A percentile compares a stretch with the other conserved stretches of the same genome.
Conservation (phyloP, 371 early-diverging fungal species). For the Phascolomyces articulosus region DNA sequence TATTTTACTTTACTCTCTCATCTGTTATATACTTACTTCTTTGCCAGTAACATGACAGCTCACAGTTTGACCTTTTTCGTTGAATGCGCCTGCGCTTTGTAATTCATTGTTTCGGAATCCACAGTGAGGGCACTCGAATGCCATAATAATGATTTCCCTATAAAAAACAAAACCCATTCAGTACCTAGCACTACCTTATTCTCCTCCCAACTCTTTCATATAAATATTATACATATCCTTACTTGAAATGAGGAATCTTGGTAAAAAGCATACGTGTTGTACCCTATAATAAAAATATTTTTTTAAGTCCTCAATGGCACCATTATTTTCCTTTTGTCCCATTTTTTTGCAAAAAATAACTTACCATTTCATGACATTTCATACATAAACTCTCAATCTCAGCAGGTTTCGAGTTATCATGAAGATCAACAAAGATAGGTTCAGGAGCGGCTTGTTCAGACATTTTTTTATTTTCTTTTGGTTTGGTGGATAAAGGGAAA, state of each 20-base stretch:
- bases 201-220: neutral
- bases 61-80: conserved; percentile 79
- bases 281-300: too few relatives aligned
- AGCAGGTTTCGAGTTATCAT: conserved; percentile 62
- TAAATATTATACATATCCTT: conserved; percentile 5
- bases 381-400: conserved; percentile 93
- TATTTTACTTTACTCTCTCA: too few relatives aligned
- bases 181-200: too few relatives aligned
- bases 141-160: conserved; percentile 89
- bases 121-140: conserved; percentile 95
- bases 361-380: conserved; percentile 86
- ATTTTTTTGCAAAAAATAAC: too few relatives aligned
- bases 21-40: conserved; percentile 40
- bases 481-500: too few relatives aligned
- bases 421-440: conserved; percentile 75
- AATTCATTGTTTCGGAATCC: conserved; percentile 89
- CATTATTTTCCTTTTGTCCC: too few relatives aligned
- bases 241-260: conserved; percentile 90
- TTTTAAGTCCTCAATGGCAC: too few relatives aligned
- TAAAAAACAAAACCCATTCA: neutral
- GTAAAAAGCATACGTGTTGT: conserved; percentile 86
- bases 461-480: neutral
- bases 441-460: conserved; percentile 21
- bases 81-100: conserved; percentile 83
- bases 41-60: conserved; percentile 62